Base-by-base conservation (phyloP, 345 rosid species). In the Hibiscus tridactylites region DNA sequence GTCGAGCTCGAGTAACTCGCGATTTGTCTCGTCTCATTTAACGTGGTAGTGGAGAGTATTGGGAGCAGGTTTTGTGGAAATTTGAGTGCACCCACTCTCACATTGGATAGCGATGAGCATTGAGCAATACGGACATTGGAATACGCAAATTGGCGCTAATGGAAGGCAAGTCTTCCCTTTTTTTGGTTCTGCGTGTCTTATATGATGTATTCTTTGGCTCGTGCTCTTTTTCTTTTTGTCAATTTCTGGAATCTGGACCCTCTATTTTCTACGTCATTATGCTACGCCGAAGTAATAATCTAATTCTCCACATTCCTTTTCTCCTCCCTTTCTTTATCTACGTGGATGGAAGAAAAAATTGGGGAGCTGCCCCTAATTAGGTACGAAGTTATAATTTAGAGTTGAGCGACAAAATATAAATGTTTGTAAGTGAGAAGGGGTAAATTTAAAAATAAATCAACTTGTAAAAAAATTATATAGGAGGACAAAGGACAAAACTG, bases 241-340 rank as follows among this genome's bases (percentile, higher is more conserved):
- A 59, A 26, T 74, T 72, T 65, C 69, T 26, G 67, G 87, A 79
- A 79, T 77, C 79, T 46, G 69, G 74, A 69, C 73, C 75, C 79
- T 58, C 19, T 16, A 4, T 67, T 17, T 17, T 49, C 33, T 11
- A 15, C 2, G 8, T 26, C 3, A 26, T 47, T 26, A 49, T 47
- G n/a, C 37, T 59, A 59, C 60, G 19, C 11, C 19, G n/a, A 39
- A 7, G 44, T 39, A 24, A 3, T 57, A 57, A 57, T 13, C 65
- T 17, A 69, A 68, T 54, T 10, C 58, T 64, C 77, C 75, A 47
- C 57, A 33, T 56, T 24, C 64, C 17, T 35, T 15, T 33, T 15
- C 29, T n/a, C 57, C 8, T 21, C 6, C 19, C 54, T 50, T 16
- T 50, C 6, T 50, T 21, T 21, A 21, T 21, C 24, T 0, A 21